These are phyloP conservation scores for Taiwanofungus camphoratus DNA, from an alignment of 1,284 basidiomycete species.

Conservation along the genomic window DNA sequence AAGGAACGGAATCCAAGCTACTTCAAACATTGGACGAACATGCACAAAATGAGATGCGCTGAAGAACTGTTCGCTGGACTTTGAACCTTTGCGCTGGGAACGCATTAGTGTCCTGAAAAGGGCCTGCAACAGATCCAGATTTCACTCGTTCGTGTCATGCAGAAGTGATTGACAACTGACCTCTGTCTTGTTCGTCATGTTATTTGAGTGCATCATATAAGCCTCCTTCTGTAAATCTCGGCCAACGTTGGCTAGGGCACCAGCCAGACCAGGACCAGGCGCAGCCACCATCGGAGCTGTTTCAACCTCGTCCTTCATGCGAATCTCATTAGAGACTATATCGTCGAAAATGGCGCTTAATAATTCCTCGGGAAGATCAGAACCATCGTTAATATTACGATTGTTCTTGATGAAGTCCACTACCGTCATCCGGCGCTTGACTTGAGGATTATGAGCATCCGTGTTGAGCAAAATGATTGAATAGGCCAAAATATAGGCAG, in stretches of 20 bases:
- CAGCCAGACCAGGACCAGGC: slow-evolving; percentile 69
- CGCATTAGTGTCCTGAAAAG: slow-evolving; percentile 88
- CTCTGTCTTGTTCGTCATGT: slow-evolving; percentile 95
- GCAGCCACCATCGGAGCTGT: slow-evolving; percentile 40
- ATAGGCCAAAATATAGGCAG: slow-evolving; percentile 90
- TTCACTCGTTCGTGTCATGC: background rate
- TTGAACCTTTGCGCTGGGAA: slow-evolving; percentile 75
- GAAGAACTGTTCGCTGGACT: slow-evolving; percentile 81
- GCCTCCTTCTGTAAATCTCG: slow-evolving; percentile 92
- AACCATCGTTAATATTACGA: slow-evolving; percentile 88
- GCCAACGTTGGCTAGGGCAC: slow-evolving; percentile 81
- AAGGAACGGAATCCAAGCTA: slow-evolving; percentile 95
- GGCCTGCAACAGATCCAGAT: slow-evolving; percentile 43
- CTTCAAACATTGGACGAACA: slow-evolving; percentile 96
- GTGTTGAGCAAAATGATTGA: slow-evolving; percentile 95
- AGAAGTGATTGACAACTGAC: slow-evolving; percentile 33
- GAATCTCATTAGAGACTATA: slow-evolving; percentile 87
- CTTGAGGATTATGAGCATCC: slow-evolving; percentile 90
- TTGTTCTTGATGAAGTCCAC: slow-evolving; percentile 90
- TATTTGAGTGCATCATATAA: slow-evolving; percentile 89
- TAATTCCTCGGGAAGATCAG: slow-evolving; percentile 83
- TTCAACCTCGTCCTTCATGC: slow-evolving; percentile 96
- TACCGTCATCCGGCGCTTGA: slow-evolving; percentile 91
- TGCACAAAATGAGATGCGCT: slow-evolving; percentile 93
- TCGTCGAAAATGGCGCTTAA: slow-evolving; percentile 81